phyloP scores from a whole-genome alignment of 2,329 filamentous ascomycete species.

The Gaeumannomyces sp. region DNA sequence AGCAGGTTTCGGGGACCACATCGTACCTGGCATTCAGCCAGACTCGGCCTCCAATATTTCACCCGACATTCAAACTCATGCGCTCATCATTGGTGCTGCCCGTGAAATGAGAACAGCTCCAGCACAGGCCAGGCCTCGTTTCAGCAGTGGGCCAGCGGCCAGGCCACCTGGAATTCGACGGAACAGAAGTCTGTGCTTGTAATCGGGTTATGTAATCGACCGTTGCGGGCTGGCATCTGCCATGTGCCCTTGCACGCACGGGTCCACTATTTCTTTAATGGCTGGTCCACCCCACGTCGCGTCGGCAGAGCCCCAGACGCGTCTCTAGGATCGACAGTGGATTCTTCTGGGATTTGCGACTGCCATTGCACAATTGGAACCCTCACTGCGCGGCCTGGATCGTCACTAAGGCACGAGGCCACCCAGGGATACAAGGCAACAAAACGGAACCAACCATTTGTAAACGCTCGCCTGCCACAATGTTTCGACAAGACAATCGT shows the following conservation, averaged over 20 bases:
- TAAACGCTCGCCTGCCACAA: conserved; percentile 18
- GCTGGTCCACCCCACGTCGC: neutral
- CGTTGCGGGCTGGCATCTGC: neutral
- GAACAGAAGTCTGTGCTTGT: too few species aligned
- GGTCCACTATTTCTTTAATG: neutral
- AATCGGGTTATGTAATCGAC: too few species aligned
- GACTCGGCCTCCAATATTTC: neutral
- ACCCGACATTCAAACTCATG: too few species aligned
- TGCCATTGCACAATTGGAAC: neutral
- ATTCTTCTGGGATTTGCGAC: neutral
- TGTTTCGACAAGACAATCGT: conserved; percentile 48
- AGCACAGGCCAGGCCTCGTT: neutral
- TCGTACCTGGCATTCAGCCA: too few species aligned
- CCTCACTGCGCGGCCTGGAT: neutral
- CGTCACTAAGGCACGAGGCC: neutral
- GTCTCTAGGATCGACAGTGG: neutral
- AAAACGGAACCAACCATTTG: neutral
- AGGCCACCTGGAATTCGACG: too few species aligned
- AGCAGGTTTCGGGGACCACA: neutral
- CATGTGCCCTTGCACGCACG: neutral
- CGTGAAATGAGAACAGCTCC: neutral
- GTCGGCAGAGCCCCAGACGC: neutral
- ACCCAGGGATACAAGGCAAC: neutral
- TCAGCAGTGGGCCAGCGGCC: neutral
- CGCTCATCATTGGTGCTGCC: too few species aligned